Evolutionary conservation across 2,329 filamentous ascomycete genomes (phyloP), one percentile per base, ranked within the genome.

Genomic region (Pseudocercospora vitis): DNA sequence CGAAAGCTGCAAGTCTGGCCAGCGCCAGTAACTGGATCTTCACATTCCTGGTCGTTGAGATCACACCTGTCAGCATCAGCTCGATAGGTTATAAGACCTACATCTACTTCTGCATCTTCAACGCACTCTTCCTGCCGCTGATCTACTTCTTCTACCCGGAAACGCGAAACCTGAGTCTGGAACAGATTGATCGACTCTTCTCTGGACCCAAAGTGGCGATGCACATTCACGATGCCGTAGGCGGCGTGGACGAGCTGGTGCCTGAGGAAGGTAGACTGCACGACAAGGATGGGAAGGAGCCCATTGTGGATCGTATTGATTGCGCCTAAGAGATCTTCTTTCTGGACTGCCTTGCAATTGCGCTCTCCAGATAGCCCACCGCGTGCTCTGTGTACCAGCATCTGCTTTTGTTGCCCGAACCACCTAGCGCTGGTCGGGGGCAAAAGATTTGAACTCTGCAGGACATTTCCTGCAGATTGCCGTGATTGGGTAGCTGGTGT

Each of bases 1-100:
- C 92, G 56, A 96, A 96, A 77, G 92, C 91, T 57, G 91, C 91
- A 50, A 95, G 90, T 79, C 74, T 96, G 69, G 96, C 91, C 54
- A 96, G 91, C 1, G 91, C 61, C 2, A 59, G 55, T 33, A 74
- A 73, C 46, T 74, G 72, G 72, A 55, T 63, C 7, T 68, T 69
- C 57, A 71, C 59, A 4, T 76, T 73, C 57, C 29, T 70, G 35
- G 68, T 73, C 4, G 63, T 63, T 5, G 53, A 61, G 63, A 71
- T 74, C 21, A 73, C 72, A 2, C 73, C 73, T 0, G 60, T 75
- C 21, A 67, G 67, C 54, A 70, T 75, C 28, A 45, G 55, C 2
- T 65, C 60, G 19, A 68, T 72, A 35, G 63, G 65, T 1, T 73
- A 61, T 50, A 55, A 53, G 18, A 58, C 57, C 5, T 76, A 75